A percentile compares a stretch with the other conserved stretches of the same genome.
phyloP scores from a whole-genome alignment of 2,329 filamentous ascomycete genomes.

The Pezicula radicicola region DNA sequence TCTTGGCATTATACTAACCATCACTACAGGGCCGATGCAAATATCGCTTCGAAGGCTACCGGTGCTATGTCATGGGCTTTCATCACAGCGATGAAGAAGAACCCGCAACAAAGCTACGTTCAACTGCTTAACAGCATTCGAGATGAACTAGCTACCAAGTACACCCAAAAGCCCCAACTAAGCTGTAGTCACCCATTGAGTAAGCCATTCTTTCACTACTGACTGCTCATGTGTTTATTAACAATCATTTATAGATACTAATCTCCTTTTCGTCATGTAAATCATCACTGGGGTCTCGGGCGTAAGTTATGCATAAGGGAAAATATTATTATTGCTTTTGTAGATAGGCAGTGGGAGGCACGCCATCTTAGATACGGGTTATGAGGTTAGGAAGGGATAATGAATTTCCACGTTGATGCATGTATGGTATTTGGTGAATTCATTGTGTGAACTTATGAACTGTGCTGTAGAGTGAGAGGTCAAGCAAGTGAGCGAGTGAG shows the following conservation, averaged over 20 bases:
- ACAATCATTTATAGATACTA: constrained; percentile 46
- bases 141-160: constrained; percentile 82
- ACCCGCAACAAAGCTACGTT: constrained; percentile 93
- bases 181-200: constrained; percentile 94
- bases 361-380: no score
- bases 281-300: constrained; percentile 11
- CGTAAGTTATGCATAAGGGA: constrained; percentile 13
- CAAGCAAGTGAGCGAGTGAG: no score
- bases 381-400: no score
- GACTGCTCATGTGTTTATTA: constrained; percentile 9
- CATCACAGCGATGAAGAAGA: constrained; percentile 85
- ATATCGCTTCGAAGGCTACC: constrained; percentile 79
- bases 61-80: constrained; percentile 99
- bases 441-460: no score
- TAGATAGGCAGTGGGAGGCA: no score
- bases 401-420: background rate
- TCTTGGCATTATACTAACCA: constrained; percentile 13
- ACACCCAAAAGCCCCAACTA: constrained; percentile 91
- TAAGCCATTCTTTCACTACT: constrained; percentile 37
- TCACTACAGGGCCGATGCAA: constrained; percentile 73
- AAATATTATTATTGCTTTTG: constrained; percentile 3
- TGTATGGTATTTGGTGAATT: background rate
- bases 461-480: no score
- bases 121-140: constrained; percentile 94
- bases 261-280: constrained; percentile 61